Conservation (phyloP, 192 early-diverging fungal genomes). For the Martensiomyces pterosporus region DNA sequence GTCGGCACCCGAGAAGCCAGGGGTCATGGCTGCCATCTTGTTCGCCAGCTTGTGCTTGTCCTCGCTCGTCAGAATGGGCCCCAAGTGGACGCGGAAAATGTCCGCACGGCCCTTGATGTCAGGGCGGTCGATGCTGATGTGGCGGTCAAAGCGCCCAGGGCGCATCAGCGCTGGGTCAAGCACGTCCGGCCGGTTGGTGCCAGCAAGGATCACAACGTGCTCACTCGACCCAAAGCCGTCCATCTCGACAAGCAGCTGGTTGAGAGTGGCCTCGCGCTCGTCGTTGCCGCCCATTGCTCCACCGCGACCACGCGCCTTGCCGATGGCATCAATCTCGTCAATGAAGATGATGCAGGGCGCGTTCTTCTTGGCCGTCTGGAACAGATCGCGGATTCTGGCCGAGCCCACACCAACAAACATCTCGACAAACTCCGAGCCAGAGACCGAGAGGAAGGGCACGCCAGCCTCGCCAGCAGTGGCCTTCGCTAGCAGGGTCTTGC, state of each 20-base stretch:
- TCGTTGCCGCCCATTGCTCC: slow-evolving; percentile 92
- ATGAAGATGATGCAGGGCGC: slow-evolving; percentile 99
- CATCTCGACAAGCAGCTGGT: slow-evolving; percentile 99
- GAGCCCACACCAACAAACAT: slow-evolving; percentile 99
- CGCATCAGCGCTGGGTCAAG: slow-evolving; percentile 93
- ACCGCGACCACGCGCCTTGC: slow-evolving; percentile 89
- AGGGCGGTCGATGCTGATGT: slow-evolving; percentile 93
- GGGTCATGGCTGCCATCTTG: slow-evolving; percentile 92
- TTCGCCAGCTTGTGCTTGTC: slow-evolving; percentile 72
- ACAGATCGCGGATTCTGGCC: slow-evolving; percentile 88
- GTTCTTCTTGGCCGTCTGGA: slow-evolving; percentile 95
- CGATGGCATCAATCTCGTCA: slow-evolving; percentile 99
- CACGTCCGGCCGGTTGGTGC: slow-evolving; percentile 97
- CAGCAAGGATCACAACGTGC: slow-evolving; percentile 90
- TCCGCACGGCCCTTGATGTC: slow-evolving; percentile 95
- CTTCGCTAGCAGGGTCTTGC: slow-evolving; percentile 98
- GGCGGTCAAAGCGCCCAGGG: slow-evolving; percentile 97
- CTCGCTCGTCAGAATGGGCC: slow-evolving; percentile 85
- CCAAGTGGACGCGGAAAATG: slow-evolving; percentile 95
- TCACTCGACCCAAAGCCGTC: slow-evolving; percentile 78
- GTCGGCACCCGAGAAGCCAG: slow-evolving; percentile 98
- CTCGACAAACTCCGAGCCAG: slow-evolving; percentile 98
- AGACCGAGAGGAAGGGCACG: slow-evolving; percentile 96
- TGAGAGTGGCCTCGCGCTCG: slow-evolving; percentile 95
- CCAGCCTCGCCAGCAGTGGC: slow-evolving; percentile 99